Conservation (phyloP, 495 filamentous ascomycete species). For the Bathelium albidoporum region DNA sequence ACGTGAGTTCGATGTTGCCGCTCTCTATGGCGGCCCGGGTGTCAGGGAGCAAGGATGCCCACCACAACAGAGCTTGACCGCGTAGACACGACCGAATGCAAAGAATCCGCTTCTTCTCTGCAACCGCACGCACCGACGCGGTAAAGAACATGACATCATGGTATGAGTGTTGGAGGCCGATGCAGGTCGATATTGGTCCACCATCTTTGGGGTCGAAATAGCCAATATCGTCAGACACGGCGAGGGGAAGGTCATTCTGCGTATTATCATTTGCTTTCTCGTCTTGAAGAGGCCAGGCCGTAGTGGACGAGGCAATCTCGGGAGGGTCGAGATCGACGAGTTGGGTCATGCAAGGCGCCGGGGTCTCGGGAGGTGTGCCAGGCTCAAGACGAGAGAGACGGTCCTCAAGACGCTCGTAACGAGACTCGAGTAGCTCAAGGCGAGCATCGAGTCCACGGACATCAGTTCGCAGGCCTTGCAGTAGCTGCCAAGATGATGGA, state of each 20-base stretch:
- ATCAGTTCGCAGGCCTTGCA: not conserved
- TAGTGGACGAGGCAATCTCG: not conserved
- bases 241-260: not conserved
- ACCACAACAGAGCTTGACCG: not conserved
- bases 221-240: not conserved
- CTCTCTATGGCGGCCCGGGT: not conserved
- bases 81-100: not conserved
- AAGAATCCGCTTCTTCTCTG: not conserved
- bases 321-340: not conserved
- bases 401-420: not conserved
- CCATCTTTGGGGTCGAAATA: not conserved
- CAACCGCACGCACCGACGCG: not conserved
- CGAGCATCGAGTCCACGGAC: not conserved
- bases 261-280: not conserved
- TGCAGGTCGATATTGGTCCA: not conserved
- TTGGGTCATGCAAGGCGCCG: not conserved
- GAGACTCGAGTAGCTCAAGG: not conserved
- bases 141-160: constrained; percentile 2
- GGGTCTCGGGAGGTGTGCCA: not conserved
- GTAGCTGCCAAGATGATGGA: not conserved
- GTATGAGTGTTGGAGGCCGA: not conserved
- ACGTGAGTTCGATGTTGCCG: not conserved
- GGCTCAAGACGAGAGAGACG: not conserved
- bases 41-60: not conserved
- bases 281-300: not conserved